Percentiles rank a stretch among this genome's conserved stretches.
These are phyloP conservation scores for Populus trichocarpa DNA, from an alignment of 441 rosid genomes.

Conservation along the genomic window DNA sequence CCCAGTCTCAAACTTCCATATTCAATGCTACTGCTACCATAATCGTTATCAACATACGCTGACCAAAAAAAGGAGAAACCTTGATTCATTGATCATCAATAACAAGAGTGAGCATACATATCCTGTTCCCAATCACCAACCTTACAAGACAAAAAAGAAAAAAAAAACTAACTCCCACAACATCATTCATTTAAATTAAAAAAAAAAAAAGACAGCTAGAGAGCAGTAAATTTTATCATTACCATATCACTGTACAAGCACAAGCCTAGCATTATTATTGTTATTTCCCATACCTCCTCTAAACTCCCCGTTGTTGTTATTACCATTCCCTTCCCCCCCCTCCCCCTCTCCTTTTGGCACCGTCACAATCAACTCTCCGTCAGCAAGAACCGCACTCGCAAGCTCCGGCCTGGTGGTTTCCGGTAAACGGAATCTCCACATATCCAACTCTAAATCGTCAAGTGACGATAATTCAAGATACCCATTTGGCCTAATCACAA, in stretches of 20 bases:
- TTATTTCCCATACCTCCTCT: slow-evolving; percentile 60
- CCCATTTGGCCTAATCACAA: slow-evolving; percentile 76
- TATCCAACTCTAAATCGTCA: slow-evolving; percentile 78
- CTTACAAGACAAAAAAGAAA: slow-evolving; percentile 3
- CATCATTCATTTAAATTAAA: slow-evolving; percentile 20
- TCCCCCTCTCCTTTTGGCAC: slow-evolving; percentile 66
- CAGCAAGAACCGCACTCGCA: slow-evolving; percentile 65
- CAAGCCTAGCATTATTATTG: slow-evolving; percentile 47
- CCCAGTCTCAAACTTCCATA: slow-evolving; percentile 3
- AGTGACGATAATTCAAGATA: slow-evolving; percentile 49
- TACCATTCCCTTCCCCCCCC: slow-evolving; percentile 36
- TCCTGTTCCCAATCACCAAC: slow-evolving; percentile 13
- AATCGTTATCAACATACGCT: neutral
- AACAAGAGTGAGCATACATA: slow-evolving; percentile 17
- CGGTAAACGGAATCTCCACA: slow-evolving; percentile 93
- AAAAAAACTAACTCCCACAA: neutral
- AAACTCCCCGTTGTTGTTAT: slow-evolving; percentile 29
- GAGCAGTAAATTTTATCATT: slow-evolving; percentile 10
- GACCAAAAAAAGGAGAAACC: slow-evolving; percentile 10
- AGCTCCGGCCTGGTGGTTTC: slow-evolving; percentile 87
- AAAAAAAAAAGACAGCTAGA: neutral
- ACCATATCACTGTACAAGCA: slow-evolving; percentile 68
- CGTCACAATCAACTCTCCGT: slow-evolving; percentile 75
- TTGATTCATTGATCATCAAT: slow-evolving; percentile 22
- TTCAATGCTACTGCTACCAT: slow-evolving; percentile 1